Conservation (phyloP, 192 early-diverging fungal genomes). For the Gryganskiella cystojenkinii region DNA sequence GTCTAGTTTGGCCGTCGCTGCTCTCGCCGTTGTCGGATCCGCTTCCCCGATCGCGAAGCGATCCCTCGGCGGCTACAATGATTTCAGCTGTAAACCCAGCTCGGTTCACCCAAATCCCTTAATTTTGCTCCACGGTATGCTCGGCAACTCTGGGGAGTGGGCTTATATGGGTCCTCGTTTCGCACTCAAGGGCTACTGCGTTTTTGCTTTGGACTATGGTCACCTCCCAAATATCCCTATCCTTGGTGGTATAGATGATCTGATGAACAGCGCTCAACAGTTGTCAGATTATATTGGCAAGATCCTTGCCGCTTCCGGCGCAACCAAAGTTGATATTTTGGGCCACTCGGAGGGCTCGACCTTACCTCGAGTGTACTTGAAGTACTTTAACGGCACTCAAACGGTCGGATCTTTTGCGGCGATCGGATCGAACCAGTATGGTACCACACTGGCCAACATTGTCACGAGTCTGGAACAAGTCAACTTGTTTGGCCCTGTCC, state of each 20-base stretch:
- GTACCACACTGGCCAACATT: background rate
- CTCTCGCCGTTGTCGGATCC: background rate
- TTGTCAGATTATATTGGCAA: slow-evolving; percentile 8
- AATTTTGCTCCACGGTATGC: slow-evolving; percentile 3
- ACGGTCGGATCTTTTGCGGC: background rate
- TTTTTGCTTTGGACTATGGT: slow-evolving; percentile 6
- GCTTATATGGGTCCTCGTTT: slow-evolving; percentile 12
- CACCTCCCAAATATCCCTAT: background rate
- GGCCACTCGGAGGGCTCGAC: slow-evolving; percentile 21
- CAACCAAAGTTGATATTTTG: slow-evolving; percentile 17
- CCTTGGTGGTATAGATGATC: slow-evolving; percentile 1
- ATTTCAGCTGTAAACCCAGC: slow-evolving; percentile 1
- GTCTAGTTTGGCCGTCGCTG: background rate
- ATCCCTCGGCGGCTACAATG: slow-evolving; percentile 6
- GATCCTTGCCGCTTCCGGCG: slow-evolving; percentile 2
- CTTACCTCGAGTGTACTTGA: slow-evolving; percentile 16
- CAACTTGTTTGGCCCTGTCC: background rate
- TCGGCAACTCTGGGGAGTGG: slow-evolving; percentile 6
- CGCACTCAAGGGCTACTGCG: slow-evolving; percentile 16
- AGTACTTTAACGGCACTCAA: slow-evolving; percentile 1
- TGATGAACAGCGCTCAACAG: background rate
- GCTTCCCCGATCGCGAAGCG: slow-evolving; percentile 1
- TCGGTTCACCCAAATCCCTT: background rate
- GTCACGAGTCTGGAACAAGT: background rate
- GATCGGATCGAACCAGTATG: slow-evolving; percentile 8